phyloP scores from a whole-genome alignment of 2,329 filamentous ascomycete genomes.

The Penicillium sp. region DNA sequence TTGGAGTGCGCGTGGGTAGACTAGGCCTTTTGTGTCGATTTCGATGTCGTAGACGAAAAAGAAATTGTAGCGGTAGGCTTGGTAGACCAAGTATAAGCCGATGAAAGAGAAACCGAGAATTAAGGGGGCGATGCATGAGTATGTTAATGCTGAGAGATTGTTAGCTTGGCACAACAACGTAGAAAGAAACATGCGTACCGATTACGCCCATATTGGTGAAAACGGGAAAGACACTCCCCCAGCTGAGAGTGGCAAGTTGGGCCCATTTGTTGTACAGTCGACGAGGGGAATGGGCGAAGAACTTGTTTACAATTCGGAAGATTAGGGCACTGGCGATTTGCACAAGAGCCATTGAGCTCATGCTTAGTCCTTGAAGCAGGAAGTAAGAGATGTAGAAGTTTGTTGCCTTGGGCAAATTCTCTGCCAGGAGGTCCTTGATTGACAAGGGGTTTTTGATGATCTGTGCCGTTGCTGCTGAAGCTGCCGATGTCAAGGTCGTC shows the following conservation, averaged over 20 bases:
- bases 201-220: constrained; percentile 80
- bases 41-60: constrained; percentile 79
- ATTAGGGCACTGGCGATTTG: constrained; percentile 72
- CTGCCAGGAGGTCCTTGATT: constrained; percentile 66
- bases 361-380: constrained; percentile 80
- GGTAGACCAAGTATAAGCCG: constrained; percentile 77
- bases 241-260: constrained; percentile 70
- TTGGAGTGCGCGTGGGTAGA: constrained; percentile 81
- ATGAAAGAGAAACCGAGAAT: constrained; percentile 78
- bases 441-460: constrained; percentile 66
- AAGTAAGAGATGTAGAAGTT: constrained; percentile 98
- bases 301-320: constrained; percentile 70
- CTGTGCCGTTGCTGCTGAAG: constrained; percentile 66
- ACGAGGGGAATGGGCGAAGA: constrained; percentile 70
- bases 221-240: constrained; percentile 81
- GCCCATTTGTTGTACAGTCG: constrained; percentile 76
- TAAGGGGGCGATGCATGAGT: constrained; percentile 82
- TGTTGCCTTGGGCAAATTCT: constrained; percentile 78
- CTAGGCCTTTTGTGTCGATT: constrained; percentile 83
- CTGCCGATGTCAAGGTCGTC: constrained; percentile 78
- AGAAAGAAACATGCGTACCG: constrained; percentile 51
- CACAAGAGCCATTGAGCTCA: constrained; percentile 71
- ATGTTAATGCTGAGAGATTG: constrained; percentile 66
- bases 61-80: constrained; percentile 87
- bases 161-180: constrained; percentile 4